Evolutionary conservation across 2,329 filamentous ascomycete genomes (phyloP).

Genomic region (Coniochaeta sp.): DNA sequence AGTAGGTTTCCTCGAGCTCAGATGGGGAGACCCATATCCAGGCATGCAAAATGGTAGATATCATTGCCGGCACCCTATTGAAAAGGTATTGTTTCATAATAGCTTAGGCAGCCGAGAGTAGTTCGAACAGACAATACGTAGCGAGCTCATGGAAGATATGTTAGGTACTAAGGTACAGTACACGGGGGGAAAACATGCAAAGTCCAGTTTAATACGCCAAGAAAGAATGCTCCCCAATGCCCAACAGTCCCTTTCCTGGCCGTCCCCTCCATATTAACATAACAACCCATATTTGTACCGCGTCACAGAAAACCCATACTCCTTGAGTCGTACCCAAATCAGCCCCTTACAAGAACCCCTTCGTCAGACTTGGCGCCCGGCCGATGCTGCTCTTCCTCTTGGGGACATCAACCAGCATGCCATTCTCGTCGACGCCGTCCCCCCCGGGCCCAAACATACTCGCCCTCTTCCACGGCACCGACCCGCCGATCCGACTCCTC

Average conservation of each 20-base stretch:
- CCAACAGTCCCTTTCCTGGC: neutral
- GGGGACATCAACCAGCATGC: constrained; percentile 46
- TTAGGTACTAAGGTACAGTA: neutral
- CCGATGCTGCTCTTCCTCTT: constrained; percentile 60
- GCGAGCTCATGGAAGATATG: neutral
- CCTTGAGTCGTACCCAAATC: neutral
- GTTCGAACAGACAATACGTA: neutral
- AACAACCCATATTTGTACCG: neutral
- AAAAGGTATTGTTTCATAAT: no score
- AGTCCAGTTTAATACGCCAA: neutral
- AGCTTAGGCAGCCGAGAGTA: no score
- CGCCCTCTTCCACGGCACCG: constrained; percentile 2
- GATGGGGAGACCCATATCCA: no score
- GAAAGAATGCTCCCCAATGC: neutral
- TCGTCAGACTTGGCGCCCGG: constrained; percentile 61
- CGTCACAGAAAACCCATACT: neutral
- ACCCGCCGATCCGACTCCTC: constrained; percentile 12
- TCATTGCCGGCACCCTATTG: no score
- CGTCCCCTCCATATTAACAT: neutral
- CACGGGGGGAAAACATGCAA: neutral
- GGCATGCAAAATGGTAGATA: no score
- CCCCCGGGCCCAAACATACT: constrained; percentile 21
- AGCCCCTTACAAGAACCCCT: constrained; percentile 60
- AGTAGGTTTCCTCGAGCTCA: no score
- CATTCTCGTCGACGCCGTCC: constrained; percentile 28